Evolutionary conservation across 805 yeast genomes (phyloP), one percentile per base, ranked within the genome.

Genomic region (Ogataea zsoltii): DNA sequence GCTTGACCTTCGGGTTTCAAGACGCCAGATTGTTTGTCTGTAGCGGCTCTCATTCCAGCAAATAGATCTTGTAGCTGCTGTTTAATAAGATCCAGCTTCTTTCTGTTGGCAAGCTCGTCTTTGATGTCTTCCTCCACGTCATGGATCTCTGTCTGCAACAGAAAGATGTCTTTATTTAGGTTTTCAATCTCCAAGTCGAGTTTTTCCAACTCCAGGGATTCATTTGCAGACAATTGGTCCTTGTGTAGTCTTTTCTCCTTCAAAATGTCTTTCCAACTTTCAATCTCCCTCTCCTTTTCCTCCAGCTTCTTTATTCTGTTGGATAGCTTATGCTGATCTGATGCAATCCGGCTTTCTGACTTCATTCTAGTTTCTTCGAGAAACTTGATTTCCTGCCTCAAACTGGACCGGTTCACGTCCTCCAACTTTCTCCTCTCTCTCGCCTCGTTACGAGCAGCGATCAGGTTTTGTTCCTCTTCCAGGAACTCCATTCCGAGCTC

Each of bases 291-390:
- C 38, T 63, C 62, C 60, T 67, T 70, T 25, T 62, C 60, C 15
- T 59, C 66, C 21, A 73, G 58, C 9, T 56, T 57, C 28, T 62
- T 63, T 16, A 44, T 29, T 40, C 66, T 63, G 6, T 56, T 55
- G 4, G 53, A 46, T 26, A 70, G 49, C 26, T 59, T 57, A 26
- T 56, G 46, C 39, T 65, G 66, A 41, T 64, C 69, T 17, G 68
- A 65, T 0, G 67, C 49, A 12, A 67, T 65, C 47, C 71, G 63
- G 35, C 56, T 45, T 34, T 66, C 71, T 5, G 69, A 56, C 26
- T 63, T 60, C 45, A 71, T 59, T 49, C 71, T 66, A 3, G 70
- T 60, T 41, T 71, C 76, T 51, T 73, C 77, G 15, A 71, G 47
- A 51, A 65, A 63, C 39, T 70, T 69, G 33, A 70, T 69, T 44